These are phyloP conservation scores for Triticum turgidum DNA, from an alignment of 176 grass and related monocot genomes.

Conservation along the genomic window DNA sequence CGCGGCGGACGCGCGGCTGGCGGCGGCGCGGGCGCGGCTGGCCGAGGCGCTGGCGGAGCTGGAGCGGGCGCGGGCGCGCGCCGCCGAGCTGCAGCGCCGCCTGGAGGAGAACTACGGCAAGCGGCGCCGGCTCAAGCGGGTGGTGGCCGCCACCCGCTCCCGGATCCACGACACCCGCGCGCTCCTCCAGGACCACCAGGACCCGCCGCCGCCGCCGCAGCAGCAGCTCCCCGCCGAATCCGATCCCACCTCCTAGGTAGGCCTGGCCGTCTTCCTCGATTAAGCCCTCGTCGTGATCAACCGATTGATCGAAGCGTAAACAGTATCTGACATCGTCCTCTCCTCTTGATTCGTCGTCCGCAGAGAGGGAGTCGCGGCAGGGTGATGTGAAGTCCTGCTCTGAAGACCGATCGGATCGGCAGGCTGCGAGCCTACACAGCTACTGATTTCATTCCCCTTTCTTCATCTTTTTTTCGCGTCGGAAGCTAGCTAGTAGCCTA, in stretches of 20 bases:
- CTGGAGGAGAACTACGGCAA: constrained; percentile 56
- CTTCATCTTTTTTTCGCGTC: not conserved
- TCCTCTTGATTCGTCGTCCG: not conserved
- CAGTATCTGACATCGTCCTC: not conserved
- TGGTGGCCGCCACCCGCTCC: constrained; percentile 13
- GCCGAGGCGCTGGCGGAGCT: constrained; percentile 55
- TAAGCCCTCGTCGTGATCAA: not conserved
- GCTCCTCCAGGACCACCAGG: constrained; percentile 6
- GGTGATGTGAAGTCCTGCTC: not conserved
- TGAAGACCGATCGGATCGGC: not conserved
- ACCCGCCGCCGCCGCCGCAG: not conserved
- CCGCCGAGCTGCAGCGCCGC: constrained; percentile 52
- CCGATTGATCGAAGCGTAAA: not conserved
- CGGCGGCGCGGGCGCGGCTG: constrained; percentile 47
- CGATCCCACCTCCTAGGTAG: constrained; percentile 12
- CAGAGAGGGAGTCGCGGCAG: constrained; percentile 6
- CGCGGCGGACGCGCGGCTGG: constrained; percentile 49
- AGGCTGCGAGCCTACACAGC: not conserved
- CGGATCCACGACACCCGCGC: constrained; percentile 46
- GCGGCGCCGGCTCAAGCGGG: constrained; percentile 39
- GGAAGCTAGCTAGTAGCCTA: no score
- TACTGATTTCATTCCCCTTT: not conserved
- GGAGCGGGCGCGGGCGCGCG: constrained; percentile 47
- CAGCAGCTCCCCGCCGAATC: not conserved
- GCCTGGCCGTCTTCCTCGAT: not conserved